These are phyloP conservation scores for Irpex sp. DNA, from an alignment of 1,284 basidiomycete genomes.

Conservation along the genomic window DNA sequence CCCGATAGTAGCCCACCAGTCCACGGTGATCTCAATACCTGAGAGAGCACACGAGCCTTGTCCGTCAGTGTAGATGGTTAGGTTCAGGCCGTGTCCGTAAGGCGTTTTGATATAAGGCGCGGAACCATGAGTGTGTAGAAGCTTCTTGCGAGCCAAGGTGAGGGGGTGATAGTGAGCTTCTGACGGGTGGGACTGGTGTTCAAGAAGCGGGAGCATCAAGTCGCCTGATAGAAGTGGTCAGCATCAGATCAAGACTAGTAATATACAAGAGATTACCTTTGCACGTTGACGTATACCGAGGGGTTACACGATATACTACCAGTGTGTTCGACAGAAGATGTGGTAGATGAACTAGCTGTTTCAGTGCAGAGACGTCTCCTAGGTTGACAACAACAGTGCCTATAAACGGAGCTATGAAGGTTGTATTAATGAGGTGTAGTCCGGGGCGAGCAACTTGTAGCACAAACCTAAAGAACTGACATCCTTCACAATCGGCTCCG, in stretches of 20 bases:
- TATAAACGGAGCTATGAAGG: conserved; percentile 18
- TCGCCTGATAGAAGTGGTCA: conserved; percentile 31
- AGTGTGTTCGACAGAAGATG: conserved; percentile 53
- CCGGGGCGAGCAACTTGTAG: not conserved
- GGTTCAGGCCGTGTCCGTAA: conserved; percentile 38
- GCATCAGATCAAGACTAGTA: not conserved
- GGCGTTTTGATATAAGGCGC: conserved; percentile 57
- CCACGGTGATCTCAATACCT: conserved; percentile 49
- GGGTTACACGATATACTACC: conserved; percentile 55
- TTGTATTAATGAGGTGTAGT: not conserved
- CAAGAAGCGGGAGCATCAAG: conserved; percentile 53
- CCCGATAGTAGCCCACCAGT: conserved; percentile 68
- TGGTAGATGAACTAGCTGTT: conserved; percentile 23
- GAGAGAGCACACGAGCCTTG: conserved; percentile 43
- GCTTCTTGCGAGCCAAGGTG: conserved; percentile 29
- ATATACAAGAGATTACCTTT: conserved; percentile 6
- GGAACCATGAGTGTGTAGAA: conserved; percentile 69
- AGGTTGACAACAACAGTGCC: conserved; percentile 31
- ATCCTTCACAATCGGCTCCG: conserved; percentile 29
- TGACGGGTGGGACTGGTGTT: conserved; percentile 48
- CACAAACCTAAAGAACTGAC: conserved; percentile 44
- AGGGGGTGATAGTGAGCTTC: conserved; percentile 75
- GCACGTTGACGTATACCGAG: conserved; percentile 18
- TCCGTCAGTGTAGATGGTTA: conserved; percentile 58
- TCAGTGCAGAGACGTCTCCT: conserved; percentile 21